Evolutionary conservation across 2,329 filamentous ascomycete species (phyloP).

Genomic region (Apiospora rasikravindrae): DNA sequence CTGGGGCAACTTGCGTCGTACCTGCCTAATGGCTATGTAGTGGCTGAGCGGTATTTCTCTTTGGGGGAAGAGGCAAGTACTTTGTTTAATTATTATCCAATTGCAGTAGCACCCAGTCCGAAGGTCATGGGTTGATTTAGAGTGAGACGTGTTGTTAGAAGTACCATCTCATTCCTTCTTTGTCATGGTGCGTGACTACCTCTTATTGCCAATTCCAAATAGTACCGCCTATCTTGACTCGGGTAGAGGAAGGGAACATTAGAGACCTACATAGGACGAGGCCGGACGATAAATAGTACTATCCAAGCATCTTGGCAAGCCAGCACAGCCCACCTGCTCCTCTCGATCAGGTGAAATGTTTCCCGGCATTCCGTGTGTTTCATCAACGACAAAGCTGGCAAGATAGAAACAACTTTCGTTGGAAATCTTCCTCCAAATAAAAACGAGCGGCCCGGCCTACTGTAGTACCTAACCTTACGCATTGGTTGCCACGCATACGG

Average conservation of each 20-base stretch:
- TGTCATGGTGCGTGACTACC: no score
- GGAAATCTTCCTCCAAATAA: no score
- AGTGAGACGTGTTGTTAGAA: no score
- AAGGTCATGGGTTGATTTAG: no score
- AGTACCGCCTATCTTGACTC: background rate
- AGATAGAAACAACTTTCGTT: background rate
- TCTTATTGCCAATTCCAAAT: background rate
- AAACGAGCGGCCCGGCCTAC: background rate
- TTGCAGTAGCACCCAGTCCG: background rate
- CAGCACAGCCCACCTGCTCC: conserved; percentile 12
- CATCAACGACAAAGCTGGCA: background rate
- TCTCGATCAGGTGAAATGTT: background rate
- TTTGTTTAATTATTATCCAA: background rate
- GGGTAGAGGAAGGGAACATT: no score
- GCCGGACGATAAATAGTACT: background rate
- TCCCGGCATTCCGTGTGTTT: background rate
- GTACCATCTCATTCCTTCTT: no score
- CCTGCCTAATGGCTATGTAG: background rate
- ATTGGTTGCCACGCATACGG: background rate
- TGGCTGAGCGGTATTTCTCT: background rate
- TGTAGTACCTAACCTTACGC: background rate
- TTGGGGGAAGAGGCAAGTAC: background rate
- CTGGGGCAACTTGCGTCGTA: background rate
- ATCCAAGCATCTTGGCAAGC: conserved; percentile 13
- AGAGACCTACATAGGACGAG: background rate